phyloP scores from a whole-genome alignment of 148 eudicot species.

The Silene conica region DNA sequence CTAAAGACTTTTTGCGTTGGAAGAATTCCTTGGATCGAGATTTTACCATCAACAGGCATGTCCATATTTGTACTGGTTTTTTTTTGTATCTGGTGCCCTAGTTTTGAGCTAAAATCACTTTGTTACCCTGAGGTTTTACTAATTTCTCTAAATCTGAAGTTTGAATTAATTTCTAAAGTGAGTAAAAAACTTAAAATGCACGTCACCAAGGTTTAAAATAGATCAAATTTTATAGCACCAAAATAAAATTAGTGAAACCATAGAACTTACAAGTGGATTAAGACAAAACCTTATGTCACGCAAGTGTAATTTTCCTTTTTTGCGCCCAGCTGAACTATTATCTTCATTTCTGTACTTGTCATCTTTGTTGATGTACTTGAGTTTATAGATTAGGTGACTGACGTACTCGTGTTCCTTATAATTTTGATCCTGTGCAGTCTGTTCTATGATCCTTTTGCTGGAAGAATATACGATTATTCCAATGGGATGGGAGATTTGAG shows the following conservation, averaged over 20 bases:
- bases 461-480: constrained; percentile 68
- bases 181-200: no score
- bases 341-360: background rate
- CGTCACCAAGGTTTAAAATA: no score
- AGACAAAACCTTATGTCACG: background rate
- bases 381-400: constrained; percentile 6
- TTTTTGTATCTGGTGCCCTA: background rate
- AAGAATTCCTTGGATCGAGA: constrained; percentile 63
- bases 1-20: constrained; percentile 58
- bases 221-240: no score
- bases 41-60: constrained; percentile 87
- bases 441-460: constrained; percentile 70
- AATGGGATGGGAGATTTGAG: constrained; percentile 66
- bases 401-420: constrained; percentile 13
- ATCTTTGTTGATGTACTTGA: constrained; percentile 5
- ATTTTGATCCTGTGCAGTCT: constrained; percentile 48
- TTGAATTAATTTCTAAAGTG: background rate
- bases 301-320: background rate
- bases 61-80: background rate
- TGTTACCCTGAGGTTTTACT: background rate
- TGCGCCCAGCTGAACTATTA: background rate
- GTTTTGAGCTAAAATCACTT: background rate
- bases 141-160: background rate
- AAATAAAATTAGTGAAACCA: no score
- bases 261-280: no score